A percentile compares a stretch with the other conserved stretches of the same genome.
phyloP scores from a whole-genome alignment of 495 filamentous ascomycete species.

The Aspergillus haitiensis region DNA sequence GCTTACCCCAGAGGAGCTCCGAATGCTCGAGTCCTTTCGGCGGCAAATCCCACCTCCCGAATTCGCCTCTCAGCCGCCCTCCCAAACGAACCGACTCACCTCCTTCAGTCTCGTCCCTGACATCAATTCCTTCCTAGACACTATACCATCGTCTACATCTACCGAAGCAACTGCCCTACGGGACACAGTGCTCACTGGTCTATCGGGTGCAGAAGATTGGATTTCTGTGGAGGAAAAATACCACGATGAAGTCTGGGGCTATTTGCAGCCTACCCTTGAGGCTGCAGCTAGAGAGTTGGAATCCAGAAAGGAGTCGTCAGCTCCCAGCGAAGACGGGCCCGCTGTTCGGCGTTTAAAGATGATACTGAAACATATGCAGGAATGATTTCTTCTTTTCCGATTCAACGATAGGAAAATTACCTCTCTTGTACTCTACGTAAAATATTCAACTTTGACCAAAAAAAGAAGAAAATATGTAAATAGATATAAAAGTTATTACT shows the following conservation, averaged over 20 bases:
- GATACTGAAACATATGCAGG: conserved; percentile 50
- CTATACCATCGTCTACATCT: conserved; percentile 11
- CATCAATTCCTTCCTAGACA: conserved; percentile 40
- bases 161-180: conserved; percentile 25
- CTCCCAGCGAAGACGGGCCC: conserved; percentile 36
- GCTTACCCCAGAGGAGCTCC: conserved; percentile 30
- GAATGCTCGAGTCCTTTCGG: conserved; percentile 42
- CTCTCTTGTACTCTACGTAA: too few species aligned
- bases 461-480: neutral
- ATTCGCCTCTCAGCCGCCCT: conserved; percentile 4
- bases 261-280: conserved; percentile 59
- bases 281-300: conserved; percentile 62
- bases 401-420: neutral
- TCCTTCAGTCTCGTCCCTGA: conserved; percentile 44
- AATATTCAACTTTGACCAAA: too few species aligned
- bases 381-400: conserved; percentile 18
- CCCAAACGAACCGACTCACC: conserved; percentile 23
- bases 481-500: too few species aligned
- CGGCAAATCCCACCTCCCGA: conserved; percentile 17
- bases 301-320: conserved; percentile 44
- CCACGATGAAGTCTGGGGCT: conserved; percentile 79
- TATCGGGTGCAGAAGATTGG: conserved; percentile 54
- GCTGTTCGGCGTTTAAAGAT: conserved; percentile 52
- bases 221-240: conserved; percentile 63
- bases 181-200: conserved; percentile 32